phyloP scores from a whole-genome alignment of 225 moss, liverwort and hornwort species.

The Physcomitrellopsis africana region DNA sequence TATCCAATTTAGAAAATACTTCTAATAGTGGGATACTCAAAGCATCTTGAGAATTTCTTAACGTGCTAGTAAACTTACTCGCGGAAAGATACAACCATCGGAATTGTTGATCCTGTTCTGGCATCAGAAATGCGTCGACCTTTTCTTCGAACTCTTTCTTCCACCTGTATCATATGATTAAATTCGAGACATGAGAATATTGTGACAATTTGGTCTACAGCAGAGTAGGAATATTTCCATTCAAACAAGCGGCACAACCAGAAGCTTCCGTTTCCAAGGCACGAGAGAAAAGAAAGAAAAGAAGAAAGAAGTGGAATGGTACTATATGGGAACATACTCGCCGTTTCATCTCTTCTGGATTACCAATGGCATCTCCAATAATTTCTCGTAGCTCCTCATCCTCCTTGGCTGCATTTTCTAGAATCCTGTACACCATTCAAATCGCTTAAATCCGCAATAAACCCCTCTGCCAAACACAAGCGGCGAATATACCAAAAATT shows the following conservation, averaged over 20 bases:
- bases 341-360: slow-evolving; percentile 97
- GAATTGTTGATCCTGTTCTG: slow-evolving; percentile 75
- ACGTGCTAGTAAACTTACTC: slow-evolving; percentile 54
- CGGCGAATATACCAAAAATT: background rate
- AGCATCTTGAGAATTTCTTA: slow-evolving; percentile 2
- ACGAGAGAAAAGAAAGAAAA: background rate
- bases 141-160: slow-evolving; percentile 92
- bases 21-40: background rate
- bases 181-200: background rate
- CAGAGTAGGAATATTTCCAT: background rate
- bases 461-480: slow-evolving; percentile 16
- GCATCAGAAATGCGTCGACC: slow-evolving; percentile 73
- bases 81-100: slow-evolving; percentile 76
- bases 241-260: background rate
- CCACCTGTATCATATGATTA: slow-evolving; percentile 61
- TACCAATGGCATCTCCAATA: slow-evolving; percentile 91
- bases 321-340: slow-evolving; percentile 57
- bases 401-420: slow-evolving; percentile 96
- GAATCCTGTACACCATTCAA: slow-evolving; percentile 53
- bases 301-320: background rate
- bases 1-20: background rate
- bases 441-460: slow-evolving; percentile 4
- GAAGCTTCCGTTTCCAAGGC: background rate
- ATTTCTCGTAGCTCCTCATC: slow-evolving; percentile 96
- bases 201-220: background rate